Base-by-base conservation (phyloP, 192 early-diverging fungal genomes). In the Linnemannia hyalina region DNA sequence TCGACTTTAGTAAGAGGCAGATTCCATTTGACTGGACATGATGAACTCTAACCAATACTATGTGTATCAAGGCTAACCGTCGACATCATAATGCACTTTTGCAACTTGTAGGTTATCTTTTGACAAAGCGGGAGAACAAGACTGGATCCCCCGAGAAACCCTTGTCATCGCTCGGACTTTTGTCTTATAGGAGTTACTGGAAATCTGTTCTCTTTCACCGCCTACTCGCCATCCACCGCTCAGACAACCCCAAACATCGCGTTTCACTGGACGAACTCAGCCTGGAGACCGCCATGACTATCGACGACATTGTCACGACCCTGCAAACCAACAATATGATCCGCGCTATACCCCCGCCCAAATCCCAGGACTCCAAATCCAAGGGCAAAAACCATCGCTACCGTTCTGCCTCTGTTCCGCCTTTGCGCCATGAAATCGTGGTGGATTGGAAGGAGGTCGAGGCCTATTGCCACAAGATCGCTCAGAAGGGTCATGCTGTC, bases 181-280 rank as follows among this genome's bases (percentile, higher is more conserved):
- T 95, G 36, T 96, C 97, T 26, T 99, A 99, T 88, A 90, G 93
- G 75, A 96, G 92, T 40, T 99, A 97, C 88, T 99, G 98, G 98
- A 90, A 93, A 46, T 89, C 91, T 0, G 94, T 94, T 1, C 70
- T 98, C 20, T 92, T 93, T 77, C 93, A 95, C 73, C 90, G 93
- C 18, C 88, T 99, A 18, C 87, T 91, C 44, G 83, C 90, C 35
- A 82, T 88, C 38, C 77, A 83, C 40, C 76, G 70, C 22, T 73
- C 76, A n/a, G 79, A 80, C 26, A 82, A 26, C 40, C 72, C 74
- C 70, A 69, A 70, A n/a, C 52, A 82, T 32, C 80, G 82, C 22
- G 75, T 90, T 2, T 89, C 90, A 9, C 80, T 90, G 8, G 86
- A 89, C 35, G 94, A 94, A 11, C 88, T 98, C 20, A 92, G 94